Percentiles rank a stretch among this genome's conserved stretches.
phyloP scores from a whole-genome alignment of 2,329 filamentous ascomycete genomes.

The Aurifilum marmelostoma region DNA sequence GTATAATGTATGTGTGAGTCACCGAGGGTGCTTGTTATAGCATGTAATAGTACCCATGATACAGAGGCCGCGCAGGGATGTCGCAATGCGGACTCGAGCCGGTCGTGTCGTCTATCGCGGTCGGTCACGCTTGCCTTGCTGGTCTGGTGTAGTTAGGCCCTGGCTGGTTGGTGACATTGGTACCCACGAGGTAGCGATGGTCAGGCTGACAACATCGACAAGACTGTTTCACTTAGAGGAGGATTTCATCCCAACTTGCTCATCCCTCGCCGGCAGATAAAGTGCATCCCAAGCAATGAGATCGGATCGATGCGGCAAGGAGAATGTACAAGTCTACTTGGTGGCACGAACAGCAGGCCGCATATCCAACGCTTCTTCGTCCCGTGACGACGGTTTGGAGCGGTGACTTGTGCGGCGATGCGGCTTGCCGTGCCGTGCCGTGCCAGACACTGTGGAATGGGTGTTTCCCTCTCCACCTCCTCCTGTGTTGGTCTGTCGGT shows the following conservation, averaged over 20 bases:
- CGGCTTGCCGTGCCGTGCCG: conserved; percentile 14
- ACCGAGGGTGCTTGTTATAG: neutral
- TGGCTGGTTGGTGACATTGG: neutral
- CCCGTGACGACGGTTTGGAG: neutral
- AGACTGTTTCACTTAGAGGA: conserved; percentile 19
- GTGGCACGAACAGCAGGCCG: neutral
- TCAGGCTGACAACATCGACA: conserved; percentile 5
- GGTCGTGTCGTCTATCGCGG: conserved; percentile 11
- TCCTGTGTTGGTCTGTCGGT: neutral
- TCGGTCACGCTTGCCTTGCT: conserved; percentile 1
- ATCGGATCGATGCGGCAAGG: neutral
- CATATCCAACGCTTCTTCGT: neutral
- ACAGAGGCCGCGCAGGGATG: neutral
- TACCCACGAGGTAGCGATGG: neutral
- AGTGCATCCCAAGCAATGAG: neutral
- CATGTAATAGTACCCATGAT: neutral
- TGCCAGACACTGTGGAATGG: neutral
- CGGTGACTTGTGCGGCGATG: neutral
- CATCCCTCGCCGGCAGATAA: conserved; percentile 11
- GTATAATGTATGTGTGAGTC: neutral
- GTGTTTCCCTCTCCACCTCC: neutral
- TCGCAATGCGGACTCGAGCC: neutral
- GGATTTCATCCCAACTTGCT: neutral
- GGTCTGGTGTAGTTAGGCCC: neutral
- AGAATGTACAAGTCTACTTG: neutral